Evolutionary conservation across 768 basidiomycete species (phyloP), one percentile per base, ranked within the genome.

Genomic region (Tylopilus subfusipes): DNA sequence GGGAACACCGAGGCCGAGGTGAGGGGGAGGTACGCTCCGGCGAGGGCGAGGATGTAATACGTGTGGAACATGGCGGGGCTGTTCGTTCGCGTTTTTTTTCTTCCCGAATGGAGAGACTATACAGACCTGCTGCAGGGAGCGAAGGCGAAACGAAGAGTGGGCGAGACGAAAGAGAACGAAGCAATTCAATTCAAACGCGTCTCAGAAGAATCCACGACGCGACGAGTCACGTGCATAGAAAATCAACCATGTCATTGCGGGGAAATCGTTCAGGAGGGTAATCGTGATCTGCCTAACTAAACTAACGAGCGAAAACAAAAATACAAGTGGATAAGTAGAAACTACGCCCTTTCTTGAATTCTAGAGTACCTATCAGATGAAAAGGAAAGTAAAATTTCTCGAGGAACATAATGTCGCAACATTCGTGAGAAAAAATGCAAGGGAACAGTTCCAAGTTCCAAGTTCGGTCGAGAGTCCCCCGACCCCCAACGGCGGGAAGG

Each of bases 1-100:
- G 81, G 78, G 55, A 80, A 84, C 24, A 85, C 63, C 8, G 73
- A 73, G 25, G 73, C 76, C 14, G 56, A 45, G 45, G 51, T 67
- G 16, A 58, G 45, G 2, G 60, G 46, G 39, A 69, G 46, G 19
- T 18, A 45, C 29, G 40, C 49, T 21, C 45, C 42, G n/a, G 40
- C 13, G 38, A 58, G 18, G 30, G n/a, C n/a, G n/a, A 58, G 29
- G 5, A 34, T 19, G 25, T 55, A n/a, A n/a, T n/a, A 45, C 16
- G 39, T 30, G 18, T 52, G 49, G 21, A 57, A 51, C 60, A 56
- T 58, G 55, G 22, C 29, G 53, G 42, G 21, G 38, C 3, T 3
- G 34, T 36, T 36, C 2, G 16, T 40, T 40, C n/a, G n/a, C n/a
- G n/a, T n/a, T n/a, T n/a, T n/a, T n/a, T n/a, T n/a, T n/a, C n/a